Evolutionary conservation across 75 land plant genomes (phyloP).

Genomic region (Pseudotsuga menziesii): DNA sequence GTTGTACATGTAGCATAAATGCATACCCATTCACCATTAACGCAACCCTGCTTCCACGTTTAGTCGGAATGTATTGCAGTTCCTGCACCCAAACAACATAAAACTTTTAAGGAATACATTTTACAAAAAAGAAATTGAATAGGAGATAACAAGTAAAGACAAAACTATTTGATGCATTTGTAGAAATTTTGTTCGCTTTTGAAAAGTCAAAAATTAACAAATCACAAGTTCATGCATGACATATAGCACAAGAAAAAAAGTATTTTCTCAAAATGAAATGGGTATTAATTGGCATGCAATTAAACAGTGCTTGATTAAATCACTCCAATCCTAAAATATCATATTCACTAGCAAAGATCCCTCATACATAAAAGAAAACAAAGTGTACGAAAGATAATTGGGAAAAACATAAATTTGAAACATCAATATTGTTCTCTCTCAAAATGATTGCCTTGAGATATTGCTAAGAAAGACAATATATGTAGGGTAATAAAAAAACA

Average conservation of each 20-base stretch:
- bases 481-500: too few species aligned
- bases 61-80: slow-evolving; percentile 79
- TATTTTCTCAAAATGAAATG: neutral
- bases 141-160: neutral
- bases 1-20: neutral
- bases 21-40: slow-evolving; percentile 92
- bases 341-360: neutral
- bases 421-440: too few species aligned
- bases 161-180: neutral
- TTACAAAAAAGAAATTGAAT: neutral
- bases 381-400: neutral
- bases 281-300: neutral
- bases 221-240: neutral
- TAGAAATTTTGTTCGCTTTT: neutral
- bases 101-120: neutral
- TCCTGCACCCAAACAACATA: slow-evolving; percentile 54
- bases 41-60: slow-evolving; percentile 79
- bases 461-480: too few species aligned
- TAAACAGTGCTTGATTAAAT: neutral
- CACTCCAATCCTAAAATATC: too few species aligned
- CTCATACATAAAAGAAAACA: neutral
- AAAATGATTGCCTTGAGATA: too few species aligned
- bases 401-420: neutral
- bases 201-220: neutral
- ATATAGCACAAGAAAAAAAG: neutral